Conservation (phyloP, 2,329 filamentous ascomycete genomes). For the Metarhizium rileyi region DNA sequence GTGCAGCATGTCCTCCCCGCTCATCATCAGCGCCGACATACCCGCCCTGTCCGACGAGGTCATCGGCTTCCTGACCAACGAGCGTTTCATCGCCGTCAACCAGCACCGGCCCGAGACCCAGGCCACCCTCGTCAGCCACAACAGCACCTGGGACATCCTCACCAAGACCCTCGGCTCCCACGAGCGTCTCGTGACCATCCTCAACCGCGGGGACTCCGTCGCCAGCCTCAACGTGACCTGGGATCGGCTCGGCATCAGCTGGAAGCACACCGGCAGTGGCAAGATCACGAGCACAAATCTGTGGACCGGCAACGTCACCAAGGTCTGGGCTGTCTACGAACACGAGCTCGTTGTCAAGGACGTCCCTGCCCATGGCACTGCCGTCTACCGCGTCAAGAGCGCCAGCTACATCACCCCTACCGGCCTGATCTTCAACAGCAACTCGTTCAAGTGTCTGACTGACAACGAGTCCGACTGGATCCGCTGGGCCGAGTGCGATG, state of each 20-base stretch:
- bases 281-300: conserved; percentile 27
- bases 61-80: conserved; percentile 27
- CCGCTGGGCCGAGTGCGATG: conserved; percentile 27
- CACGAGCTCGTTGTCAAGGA: conserved; percentile 15
- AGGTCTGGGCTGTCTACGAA: conserved; percentile 12
- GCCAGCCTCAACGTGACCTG: conserved; percentile 22
- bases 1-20: conserved; percentile 24
- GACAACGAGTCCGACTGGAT: conserved; percentile 17
- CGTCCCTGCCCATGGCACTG: conserved; percentile 29
- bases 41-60: conserved; percentile 24
- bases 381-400: conserved; percentile 30
- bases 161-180: conserved; percentile 36
- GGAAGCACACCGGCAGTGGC: conserved; percentile 14
- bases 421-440: conserved; percentile 40
- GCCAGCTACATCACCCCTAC: conserved; percentile 26
- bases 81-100: conserved; percentile 30
- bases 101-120: conserved; percentile 33
- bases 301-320: conserved; percentile 26
- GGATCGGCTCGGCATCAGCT: conserved; percentile 25
- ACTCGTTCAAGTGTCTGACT: conserved; percentile 32
- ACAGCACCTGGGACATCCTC: conserved; percentile 32
- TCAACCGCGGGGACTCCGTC: conserved; percentile 29
- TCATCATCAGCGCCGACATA: conserved; percentile 29
- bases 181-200: conserved; percentile 34
- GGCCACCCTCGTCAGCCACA: conserved; percentile 36